Evolutionary conservation across 2,329 filamentous ascomycete species (phyloP).

Genomic region (Penicillium occitanis): DNA sequence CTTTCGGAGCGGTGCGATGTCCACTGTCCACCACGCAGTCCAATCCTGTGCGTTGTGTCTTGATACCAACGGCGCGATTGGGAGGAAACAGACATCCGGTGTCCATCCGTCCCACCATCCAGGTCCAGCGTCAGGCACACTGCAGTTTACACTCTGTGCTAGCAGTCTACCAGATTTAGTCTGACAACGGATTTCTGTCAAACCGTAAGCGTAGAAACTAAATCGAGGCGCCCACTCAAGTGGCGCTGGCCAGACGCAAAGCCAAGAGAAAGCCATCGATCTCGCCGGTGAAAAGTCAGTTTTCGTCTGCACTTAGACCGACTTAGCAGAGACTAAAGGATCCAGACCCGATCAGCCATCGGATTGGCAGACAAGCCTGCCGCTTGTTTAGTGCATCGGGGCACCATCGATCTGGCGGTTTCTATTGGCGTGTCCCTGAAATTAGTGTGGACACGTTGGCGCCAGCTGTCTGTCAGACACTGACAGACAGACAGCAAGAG

Average conservation of each 20-base stretch:
- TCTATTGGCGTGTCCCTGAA: conserved; percentile 17
- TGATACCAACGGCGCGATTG: neutral
- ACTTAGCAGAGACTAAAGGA: neutral
- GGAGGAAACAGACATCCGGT: conserved; percentile 7
- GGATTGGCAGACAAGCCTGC: conserved; percentile 15
- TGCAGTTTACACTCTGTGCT: neutral
- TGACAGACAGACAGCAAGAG: neutral
- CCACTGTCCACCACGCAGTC: neutral
- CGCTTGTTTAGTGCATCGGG: conserved; percentile 15
- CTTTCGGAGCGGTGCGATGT: conserved; percentile 3
- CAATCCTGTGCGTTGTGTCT: neutral
- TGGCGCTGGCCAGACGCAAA: conserved; percentile 18
- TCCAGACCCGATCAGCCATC: conserved; percentile 12
- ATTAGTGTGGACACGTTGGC: conserved; percentile 14
- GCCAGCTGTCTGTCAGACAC: neutral
- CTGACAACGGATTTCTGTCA: neutral
- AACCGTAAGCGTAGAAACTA: neutral
- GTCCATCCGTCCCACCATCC: conserved; percentile 10
- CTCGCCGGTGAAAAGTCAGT: conserved; percentile 1
- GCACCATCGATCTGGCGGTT: neutral
- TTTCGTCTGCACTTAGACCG: neutral
- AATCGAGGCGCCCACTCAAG: conserved; percentile 10
- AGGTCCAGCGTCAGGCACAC: conserved; percentile 10
- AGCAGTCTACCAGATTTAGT: neutral
- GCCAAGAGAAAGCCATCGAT: conserved; percentile 10